Evolutionary conservation across 176 grass and related monocot genomes (phyloP).

Genomic region (Bothriochloa decipiens): DNA sequence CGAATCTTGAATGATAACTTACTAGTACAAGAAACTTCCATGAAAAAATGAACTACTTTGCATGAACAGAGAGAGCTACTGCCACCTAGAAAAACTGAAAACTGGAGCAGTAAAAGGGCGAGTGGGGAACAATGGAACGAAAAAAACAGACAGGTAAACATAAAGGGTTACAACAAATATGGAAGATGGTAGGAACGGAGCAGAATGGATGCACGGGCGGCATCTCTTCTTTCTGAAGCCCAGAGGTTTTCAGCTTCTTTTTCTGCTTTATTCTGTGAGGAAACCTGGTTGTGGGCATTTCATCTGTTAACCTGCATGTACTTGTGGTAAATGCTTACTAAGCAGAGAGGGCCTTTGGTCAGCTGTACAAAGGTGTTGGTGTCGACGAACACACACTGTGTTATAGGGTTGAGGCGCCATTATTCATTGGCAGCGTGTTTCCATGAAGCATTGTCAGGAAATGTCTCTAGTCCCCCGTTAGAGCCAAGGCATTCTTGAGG

Average conservation of each 20-base stretch:
- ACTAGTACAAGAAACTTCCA: conserved; percentile 28
- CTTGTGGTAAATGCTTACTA: conserved; percentile 37
- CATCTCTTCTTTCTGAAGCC: conserved; percentile 28
- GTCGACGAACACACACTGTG: not conserved
- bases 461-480: conserved; percentile 30
- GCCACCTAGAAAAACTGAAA: conserved; percentile 10
- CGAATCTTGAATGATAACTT: conserved; percentile 2
- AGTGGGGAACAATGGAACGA: not conserved
- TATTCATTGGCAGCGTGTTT: not conserved
- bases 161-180: conserved; percentile 34
- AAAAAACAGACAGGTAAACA: conserved; percentile 23
- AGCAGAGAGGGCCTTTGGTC: conserved; percentile 20
- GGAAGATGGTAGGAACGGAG: conserved; percentile 25
- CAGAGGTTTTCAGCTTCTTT: conserved; percentile 21
- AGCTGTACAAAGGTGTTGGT: conserved; percentile 45
- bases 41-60: conserved; percentile 13
- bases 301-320: conserved; percentile 29
- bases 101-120: not conserved
- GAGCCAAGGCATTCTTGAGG: conserved; percentile 75
- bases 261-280: conserved; percentile 48
- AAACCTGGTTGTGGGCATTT: conserved; percentile 13
- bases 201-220: not conserved
- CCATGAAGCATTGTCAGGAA: conserved; percentile 21
- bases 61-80: conserved; percentile 22
- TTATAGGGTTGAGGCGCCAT: not conserved